Conservation (phyloP, 306 rosid genomes). For the Corylus heterophylla region DNA sequence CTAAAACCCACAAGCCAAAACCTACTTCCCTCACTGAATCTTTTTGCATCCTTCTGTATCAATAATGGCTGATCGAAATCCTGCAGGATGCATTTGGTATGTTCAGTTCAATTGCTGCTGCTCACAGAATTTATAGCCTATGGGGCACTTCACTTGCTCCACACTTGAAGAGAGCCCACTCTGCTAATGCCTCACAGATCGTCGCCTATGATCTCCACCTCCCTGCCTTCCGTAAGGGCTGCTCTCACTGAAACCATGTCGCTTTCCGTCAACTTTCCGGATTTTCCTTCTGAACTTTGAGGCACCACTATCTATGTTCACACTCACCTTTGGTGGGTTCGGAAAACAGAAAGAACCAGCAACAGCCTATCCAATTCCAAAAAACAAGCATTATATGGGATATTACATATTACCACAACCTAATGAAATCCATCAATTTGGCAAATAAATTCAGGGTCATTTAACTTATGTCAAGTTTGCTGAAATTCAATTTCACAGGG, state of each 20-base stretch:
- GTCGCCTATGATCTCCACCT: background rate
- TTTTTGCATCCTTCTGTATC: too few species aligned
- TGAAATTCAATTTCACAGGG: background rate
- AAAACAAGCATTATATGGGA: slow-evolving; percentile 11
- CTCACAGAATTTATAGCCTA: background rate
- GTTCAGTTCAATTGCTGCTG: too few species aligned
- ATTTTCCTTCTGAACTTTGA: slow-evolving; percentile 73
- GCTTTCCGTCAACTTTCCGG: slow-evolving; percentile 54
- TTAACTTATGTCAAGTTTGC: background rate
- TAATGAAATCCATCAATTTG: background rate
- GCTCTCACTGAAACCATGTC: slow-evolving; percentile 62
- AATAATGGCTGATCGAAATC: too few species aligned
- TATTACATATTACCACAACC: background rate
- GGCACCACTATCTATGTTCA: slow-evolving; percentile 80
- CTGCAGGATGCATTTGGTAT: too few species aligned
- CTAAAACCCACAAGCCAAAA: too few species aligned
- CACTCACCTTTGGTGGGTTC: slow-evolving; percentile 80
- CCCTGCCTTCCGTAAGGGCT: slow-evolving; percentile 64
- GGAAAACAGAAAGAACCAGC: slow-evolving; percentile 85
- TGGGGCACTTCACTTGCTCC: background rate
- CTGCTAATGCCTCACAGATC: slow-evolving; percentile 41
- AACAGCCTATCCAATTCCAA: slow-evolving; percentile 58
- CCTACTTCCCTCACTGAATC: too few species aligned
- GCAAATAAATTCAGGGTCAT: background rate
- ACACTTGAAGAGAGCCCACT: background rate